A percentile compares a stretch with the other conserved stretches of the same genome.
Evolutionary conservation across 129 eudicot genomes (phyloP).

Genomic region (Rutidosis leptorrhynchoides): DNA sequence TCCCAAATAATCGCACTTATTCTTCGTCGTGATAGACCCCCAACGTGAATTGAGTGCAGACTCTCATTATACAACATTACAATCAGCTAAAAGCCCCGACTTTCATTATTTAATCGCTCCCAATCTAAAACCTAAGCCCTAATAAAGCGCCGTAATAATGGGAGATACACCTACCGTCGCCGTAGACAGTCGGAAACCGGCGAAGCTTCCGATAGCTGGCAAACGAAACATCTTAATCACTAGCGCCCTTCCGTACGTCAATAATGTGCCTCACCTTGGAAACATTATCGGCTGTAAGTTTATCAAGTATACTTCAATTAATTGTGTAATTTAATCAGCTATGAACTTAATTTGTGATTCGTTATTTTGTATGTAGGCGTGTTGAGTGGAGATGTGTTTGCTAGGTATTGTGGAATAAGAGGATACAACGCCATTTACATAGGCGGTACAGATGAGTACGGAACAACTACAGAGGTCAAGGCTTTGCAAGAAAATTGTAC

Average conservation of each 20-base stretch:
- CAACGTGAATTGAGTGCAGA: too few relatives aligned
- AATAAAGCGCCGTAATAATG: conserved; percentile 27
- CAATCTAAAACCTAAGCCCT: conserved; percentile 24
- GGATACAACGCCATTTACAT: conserved; percentile 73
- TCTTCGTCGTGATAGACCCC: too few relatives aligned
- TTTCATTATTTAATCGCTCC: not conserved
- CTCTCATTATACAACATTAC: too few relatives aligned
- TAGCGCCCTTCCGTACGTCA: conserved; percentile 66
- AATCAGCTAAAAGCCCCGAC: not conserved
- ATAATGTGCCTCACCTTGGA: conserved; percentile 68
- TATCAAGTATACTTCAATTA: conserved; percentile 2
- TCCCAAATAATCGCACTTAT: too few relatives aligned
- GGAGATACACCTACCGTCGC: conserved; percentile 31
- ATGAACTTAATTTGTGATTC: not conserved
- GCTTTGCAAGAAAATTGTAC: conserved; percentile 85
- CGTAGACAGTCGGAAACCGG: conserved; percentile 29
- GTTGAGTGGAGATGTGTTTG: conserved; percentile 96
- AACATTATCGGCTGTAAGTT: conserved; percentile 61
- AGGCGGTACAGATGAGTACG: conserved; percentile 97
- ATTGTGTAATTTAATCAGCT: not conserved
- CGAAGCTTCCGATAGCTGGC: conserved; percentile 48
- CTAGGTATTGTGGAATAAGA: conserved; percentile 76
- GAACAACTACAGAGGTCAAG: conserved; percentile 91
- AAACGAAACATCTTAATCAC: conserved; percentile 59
- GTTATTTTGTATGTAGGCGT: conserved; percentile 45